Base-by-base conservation (phyloP, 805 yeast species). In the Sugiyamaella smithiae region DNA sequence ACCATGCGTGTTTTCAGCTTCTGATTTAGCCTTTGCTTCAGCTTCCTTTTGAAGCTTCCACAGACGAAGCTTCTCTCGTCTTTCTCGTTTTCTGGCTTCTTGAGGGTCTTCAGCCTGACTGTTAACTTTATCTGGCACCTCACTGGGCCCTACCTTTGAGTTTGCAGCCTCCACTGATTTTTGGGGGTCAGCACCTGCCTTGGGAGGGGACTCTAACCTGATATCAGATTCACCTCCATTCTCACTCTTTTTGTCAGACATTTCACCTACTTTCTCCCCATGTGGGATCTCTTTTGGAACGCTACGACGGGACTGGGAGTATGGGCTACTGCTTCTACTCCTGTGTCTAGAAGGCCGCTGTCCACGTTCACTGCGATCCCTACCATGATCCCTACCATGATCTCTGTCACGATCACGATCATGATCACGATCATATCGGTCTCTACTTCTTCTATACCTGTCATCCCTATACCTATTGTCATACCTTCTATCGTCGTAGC, bases 21-120 rank as follows among this genome's bases (percentile, higher is more conserved):
- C 51, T n/a, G 58, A 58, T 46, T 51, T 56, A 36, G 58, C 57
- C 45, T 25, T 29, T 26, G 58, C 63, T 36, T 61, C 59, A 45
- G 68, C 67, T 33, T 71, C 71, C 59, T 78, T 79, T 64, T 78
- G 78, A 56, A 67, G 69, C 57, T 78, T 81, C 88, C 88, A 84
- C 40, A 74, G 75, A 4, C 78, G 78, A 43, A 82, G 59, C 55
- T 74, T 75, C 52, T 77, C 81, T 52, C 75, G 75, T 46, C 88
- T 70, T 45, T 65, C 64, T 46, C 65, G 60, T 26, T 63, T 60
- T 49, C 66, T 67, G 46, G 67, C 69, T 51, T 68, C 75, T 40
- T 61, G 59, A n/a, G 51, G 46, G 38, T 49, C 49, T 26, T 56
- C 54, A 26, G 55, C 38, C 56, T 62, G 56, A 51, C 24, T 33